These are phyloP conservation scores for Boletus subcaerulescens DNA, from an alignment of 768 basidiomycete genomes.

Conservation along the genomic window DNA sequence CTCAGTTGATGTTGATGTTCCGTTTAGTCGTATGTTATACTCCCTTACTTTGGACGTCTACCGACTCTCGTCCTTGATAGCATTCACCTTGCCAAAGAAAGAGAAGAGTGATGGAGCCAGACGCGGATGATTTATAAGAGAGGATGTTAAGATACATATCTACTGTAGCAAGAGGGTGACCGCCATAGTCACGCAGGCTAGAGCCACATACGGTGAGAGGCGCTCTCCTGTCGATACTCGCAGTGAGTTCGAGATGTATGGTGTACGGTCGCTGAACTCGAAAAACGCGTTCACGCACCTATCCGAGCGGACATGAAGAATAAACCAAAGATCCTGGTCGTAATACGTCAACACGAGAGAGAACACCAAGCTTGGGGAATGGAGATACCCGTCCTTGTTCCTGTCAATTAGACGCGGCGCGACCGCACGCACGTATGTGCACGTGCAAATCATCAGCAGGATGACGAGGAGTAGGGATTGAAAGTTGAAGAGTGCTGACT, in stretches of 20 bases:
- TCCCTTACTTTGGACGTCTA: neutral
- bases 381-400: conserved; percentile 86
- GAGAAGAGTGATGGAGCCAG: neutral
- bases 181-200: conserved; percentile 94
- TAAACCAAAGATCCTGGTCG: conserved; percentile 75
- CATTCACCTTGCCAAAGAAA: too few relatives aligned
- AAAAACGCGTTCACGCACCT: conserved; percentile 51
- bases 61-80: too few relatives aligned
- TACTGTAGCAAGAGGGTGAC: conserved; percentile 57
- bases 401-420: conserved; percentile 88
- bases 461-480: conserved; percentile 92
- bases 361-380: neutral
- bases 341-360: neutral
- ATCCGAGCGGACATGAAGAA: conserved; percentile 97
- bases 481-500: conserved; percentile 98
- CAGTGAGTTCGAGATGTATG: too few relatives aligned
- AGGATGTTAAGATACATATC: neutral
- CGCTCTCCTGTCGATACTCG: conserved; percentile 69
- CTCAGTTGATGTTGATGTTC: neutral
- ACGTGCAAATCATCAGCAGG: conserved; percentile 92
- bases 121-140: neutral
- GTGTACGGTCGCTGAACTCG: too few relatives aligned
- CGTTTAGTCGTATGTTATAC: neutral
- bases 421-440: conserved; percentile 90
- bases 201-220: conserved; percentile 90